Base-by-base conservation (phyloP, 2,329 filamentous ascomycete species). In the Passalora sequoiae region DNA sequence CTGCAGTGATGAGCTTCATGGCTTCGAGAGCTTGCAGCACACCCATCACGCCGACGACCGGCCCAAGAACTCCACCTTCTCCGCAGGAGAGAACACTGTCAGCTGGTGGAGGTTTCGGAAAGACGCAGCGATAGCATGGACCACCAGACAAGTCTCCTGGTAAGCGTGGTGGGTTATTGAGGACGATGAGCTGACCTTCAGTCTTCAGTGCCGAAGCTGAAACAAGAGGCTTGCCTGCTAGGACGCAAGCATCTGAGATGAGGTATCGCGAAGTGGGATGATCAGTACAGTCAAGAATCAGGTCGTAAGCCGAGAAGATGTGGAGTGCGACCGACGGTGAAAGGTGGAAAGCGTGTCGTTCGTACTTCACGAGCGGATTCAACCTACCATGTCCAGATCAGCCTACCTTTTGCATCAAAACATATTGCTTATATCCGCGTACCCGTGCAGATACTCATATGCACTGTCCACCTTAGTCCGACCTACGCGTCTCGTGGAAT, bases 221-320 rank as follows among this genome's bases (percentile, higher is more conserved):
- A 9, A 97, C 79, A 12, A 98, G 76, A 0, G 87, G 81, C 59
- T 88, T 92, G 2, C 75, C 69, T 1, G 89, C 73, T 3, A 95
- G 71, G 7, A 96, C 84, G 55, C 88, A 94, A 12, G 85, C 78
- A 61, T 98, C 92, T 0, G 88, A 95, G 52, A 97, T 86, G 33
- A 97, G 77, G 63, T 98, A 97, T 31, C 92, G 85, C 0, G 88
- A 86, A 1, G 86, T 84, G 0, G 92, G 91, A 53, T 91, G 89
- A 66, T 98, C 92, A 7, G 91, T 97, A 64, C 92, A 98, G 65
- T 98, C 92, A 9, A 98, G 79, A 1, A 97, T 80, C 1, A 96
- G 56, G 57, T 95, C 87, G 61, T 94, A 97, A 3, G 70, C 57
- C 0, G 71, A 67, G 43, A 94, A 78, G 29, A 88, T 80, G 0